Evolutionary conservation across 179 eudicot genomes (phyloP), one percentile per base, ranked within the genome.

Genomic region (Heliamphora pulchella): DNA sequence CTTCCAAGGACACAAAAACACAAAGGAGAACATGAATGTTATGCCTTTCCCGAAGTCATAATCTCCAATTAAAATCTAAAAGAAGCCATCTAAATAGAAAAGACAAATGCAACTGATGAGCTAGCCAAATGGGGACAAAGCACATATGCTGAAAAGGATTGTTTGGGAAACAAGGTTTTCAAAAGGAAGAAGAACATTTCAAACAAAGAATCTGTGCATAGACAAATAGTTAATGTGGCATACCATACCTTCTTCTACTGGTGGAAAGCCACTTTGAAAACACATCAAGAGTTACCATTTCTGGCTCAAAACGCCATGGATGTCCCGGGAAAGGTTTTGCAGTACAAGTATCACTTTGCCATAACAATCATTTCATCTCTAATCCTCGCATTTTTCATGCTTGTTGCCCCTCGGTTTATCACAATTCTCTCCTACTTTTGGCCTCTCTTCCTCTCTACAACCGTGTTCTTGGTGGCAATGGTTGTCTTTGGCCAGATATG

Each of bases 391-490:
- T 54, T 71, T 55, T 54, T 80, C 20, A 3, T n/a, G 62, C 22
- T 69, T 2, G 17, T 81, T 8, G 78, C 81, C 13, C 87, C 90
- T 62, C 74, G 41, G 14, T 73, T 86, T 17, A 20, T 83, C 8
- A 74, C 58, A 71, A 61, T 88, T 69, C 72, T 88, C 74, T 55
- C 83, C 43, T 88, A 82, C 74, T 89, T 89, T 79, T 85, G 86
- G 88, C 91, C 91, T 15, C 89, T 89, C 53, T 78, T 89, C 71
- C 79, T 85, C 44, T 89, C 91, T 53, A 89, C 89, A 20, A 59
- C 88, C 39, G 31, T 87, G 46, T 78, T 87, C 39, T 72, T 85
- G 75, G 82, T 64, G 46, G 75, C 76, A 14, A 79, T 88, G 6
- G 46, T 85, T 3, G 83, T 84, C 17, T 80, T 85, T 17, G 80